Base-by-base conservation (phyloP, 2,329 filamentous ascomycete genomes). In the Incumbomyces lentus region DNA sequence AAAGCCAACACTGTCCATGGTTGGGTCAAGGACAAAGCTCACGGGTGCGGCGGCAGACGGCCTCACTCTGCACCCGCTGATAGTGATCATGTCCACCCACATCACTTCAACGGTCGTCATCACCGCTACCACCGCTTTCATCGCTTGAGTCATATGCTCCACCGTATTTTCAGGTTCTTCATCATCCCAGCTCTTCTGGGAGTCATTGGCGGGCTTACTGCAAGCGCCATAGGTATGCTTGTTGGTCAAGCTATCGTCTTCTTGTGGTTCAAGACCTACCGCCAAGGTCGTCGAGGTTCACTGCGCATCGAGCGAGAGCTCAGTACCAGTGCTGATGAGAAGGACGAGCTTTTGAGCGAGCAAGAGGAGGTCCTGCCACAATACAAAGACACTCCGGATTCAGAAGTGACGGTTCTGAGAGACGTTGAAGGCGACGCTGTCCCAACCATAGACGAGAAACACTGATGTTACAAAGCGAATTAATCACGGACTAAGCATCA, bases 191-290 rank as follows among this genome's bases (percentile, higher is more conserved):
- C 67, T 26, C 47, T 68, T 2, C 55, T 71, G 5, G 70, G 70
- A 35, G 60, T 72, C 29, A 57, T 69, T 19, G 68, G 68, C 22
- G 69, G 68, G 47, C 55, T 72, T 45, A 60, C 64, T 36, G 68
- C 69, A 22, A 68, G 65, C 49, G 66, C 65, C 8, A 52, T 72
- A 36, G 69, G 68, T 39, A 68, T 71, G 65, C 55, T 72, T n/a
- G 60, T 71, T 37, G 69, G 68, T 26, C 68, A 71, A 56, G 54
- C 62, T 26, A 61, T 70, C 35, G 60, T 69, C 26, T 69, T 67
- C 56, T 40, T 72, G 38, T 71, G 69, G 68, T 59, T 63, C 41
- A 64, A 63, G 47, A 64, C 48, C 37, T 45, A 50, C 39, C 50
- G 56, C 19, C 35, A 47, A 33, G 49, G 62, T 53, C 65, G 62